Percentiles rank a stretch among this genome's conserved stretches.
phyloP scores from a whole-genome alignment of 768 basidiomycete genomes.

The Symmetrospora coprosmae region DNA sequence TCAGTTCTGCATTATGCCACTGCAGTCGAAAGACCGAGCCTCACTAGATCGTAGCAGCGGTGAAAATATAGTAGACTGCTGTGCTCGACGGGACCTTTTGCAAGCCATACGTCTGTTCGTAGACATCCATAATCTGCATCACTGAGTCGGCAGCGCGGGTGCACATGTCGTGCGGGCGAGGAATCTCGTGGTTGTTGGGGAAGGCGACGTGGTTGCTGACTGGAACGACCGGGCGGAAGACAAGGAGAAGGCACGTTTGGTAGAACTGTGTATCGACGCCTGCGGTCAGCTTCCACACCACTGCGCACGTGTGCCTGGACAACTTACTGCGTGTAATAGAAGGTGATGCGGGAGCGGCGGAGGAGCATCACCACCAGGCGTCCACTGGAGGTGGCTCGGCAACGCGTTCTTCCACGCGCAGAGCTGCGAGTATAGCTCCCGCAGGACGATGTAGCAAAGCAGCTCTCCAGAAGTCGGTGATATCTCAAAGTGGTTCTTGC shows the following conservation, averaged over 20 bases:
- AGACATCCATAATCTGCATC: constrained; percentile 17
- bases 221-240: constrained; percentile 13
- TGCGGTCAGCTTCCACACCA: too few species aligned
- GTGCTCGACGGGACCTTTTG: constrained; percentile 12
- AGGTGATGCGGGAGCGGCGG: constrained; percentile 15
- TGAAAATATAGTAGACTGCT: constrained; percentile 19
- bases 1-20: background rate
- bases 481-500: constrained; percentile 17
- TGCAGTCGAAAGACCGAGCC: background rate
- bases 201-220: constrained; percentile 17
- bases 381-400: constrained; percentile 9
- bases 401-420: background rate
- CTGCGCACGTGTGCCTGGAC: too few species aligned
- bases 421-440: constrained; percentile 11
- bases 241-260: constrained; percentile 6
- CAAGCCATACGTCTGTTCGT: constrained; percentile 11
- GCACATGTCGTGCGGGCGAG: constrained; percentile 16
- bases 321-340: constrained; percentile 14
- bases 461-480: constrained; percentile 1
- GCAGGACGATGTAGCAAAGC: constrained; percentile 10
- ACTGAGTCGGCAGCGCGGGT: constrained; percentile 12
- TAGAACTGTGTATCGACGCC: constrained; percentile 14
- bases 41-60: constrained; percentile 19
- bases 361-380: background rate
- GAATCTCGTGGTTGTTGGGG: constrained; percentile 1